phyloP scores from a whole-genome alignment of 805 yeast species.

The Tetrapisispora pingtungensis region DNA sequence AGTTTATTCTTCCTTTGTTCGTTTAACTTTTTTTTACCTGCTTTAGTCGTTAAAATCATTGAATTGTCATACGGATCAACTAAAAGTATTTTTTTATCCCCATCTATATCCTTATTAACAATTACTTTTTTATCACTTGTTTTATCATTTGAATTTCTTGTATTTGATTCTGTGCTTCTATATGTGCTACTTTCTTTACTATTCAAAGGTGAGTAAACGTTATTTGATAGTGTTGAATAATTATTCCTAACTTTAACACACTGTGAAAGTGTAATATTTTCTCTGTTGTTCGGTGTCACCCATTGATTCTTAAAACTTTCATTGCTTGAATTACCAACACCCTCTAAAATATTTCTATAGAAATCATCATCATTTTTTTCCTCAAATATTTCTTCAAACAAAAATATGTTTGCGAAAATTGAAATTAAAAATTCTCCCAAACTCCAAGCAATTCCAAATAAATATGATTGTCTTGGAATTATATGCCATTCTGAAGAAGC shows the following conservation, averaged over 20 bases:
- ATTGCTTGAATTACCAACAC: background rate
- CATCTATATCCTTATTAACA: background rate
- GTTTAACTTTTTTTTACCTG: constrained; percentile 4
- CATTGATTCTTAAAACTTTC: background rate
- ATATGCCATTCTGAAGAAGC: constrained; percentile 29
- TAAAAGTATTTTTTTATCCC: background rate
- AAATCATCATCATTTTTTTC: background rate
- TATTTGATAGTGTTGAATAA: constrained; percentile 27
- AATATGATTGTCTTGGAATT: constrained; percentile 32
- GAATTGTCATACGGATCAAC: constrained; percentile 5
- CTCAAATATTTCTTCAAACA: constrained; percentile 17
- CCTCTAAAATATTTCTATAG: background rate
- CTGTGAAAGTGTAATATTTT: constrained; percentile 29
- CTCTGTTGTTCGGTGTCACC: constrained; percentile 7
- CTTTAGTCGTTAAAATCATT: constrained; percentile 10
- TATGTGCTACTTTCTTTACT: constrained; percentile 7
- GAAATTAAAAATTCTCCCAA: constrained; percentile 27
- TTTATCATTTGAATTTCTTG: background rate
- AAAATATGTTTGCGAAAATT: constrained; percentile 17
- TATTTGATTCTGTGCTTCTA: background rate
- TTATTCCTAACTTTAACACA: constrained; percentile 30
- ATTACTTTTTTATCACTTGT: background rate
- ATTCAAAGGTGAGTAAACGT: constrained; percentile 20
- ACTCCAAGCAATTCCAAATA: constrained; percentile 33
- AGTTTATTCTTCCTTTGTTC: background rate